Base-by-base conservation (phyloP, 1,139 yeast species). In the Scheffersomyces segobiensis region DNA sequence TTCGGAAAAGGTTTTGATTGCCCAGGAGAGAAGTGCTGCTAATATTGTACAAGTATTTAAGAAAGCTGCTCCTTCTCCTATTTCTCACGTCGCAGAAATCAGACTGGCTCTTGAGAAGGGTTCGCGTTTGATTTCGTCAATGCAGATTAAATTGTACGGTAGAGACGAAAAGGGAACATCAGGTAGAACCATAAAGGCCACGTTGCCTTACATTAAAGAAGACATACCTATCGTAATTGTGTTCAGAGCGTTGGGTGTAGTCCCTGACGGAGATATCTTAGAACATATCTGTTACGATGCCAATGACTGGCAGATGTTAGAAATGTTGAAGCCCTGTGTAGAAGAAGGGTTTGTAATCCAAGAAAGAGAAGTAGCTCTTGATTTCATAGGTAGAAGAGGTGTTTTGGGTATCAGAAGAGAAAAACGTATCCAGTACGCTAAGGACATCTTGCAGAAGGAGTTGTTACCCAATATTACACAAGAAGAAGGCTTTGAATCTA, bases 271-370 rank as follows among this genome's bases (percentile, higher is more conserved):
- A 74, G 99, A 96, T 79, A 96, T 95, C 69, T 81, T 96, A 67
- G 98, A 95, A 76, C 99, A 95, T 75, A 95, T 95, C 60, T 96
- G 99, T 79, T 96, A 93, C 74, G 99, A 95, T 75, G 93, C 93
- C 59, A 91, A 89, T 66, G 99, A 95, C 79, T 93, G 98, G 97
- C 99, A 95, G 78, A 96, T 96, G 99, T 85, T 95, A 76, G 99
- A 96, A 78, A 92, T 95, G 96, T 84, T 96, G 71, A 96, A 95
- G 74, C 99, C 99, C 4, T 95, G 99, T 85, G 97, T 96, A 62
- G 99, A 96, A 76, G 99, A 96, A 80, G 99, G 98, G 59, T 96
- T 95, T 75, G 96, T 95, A 55, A 93, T 96, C 62, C 99, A 96
- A 78, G 98, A 96, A 73, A 88, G 97, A 71, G 99, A 95, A 79